Base-by-base conservation (phyloP, 2,329 filamentous ascomycete species). In the Lasiodiplodia gonubiensis region DNA sequence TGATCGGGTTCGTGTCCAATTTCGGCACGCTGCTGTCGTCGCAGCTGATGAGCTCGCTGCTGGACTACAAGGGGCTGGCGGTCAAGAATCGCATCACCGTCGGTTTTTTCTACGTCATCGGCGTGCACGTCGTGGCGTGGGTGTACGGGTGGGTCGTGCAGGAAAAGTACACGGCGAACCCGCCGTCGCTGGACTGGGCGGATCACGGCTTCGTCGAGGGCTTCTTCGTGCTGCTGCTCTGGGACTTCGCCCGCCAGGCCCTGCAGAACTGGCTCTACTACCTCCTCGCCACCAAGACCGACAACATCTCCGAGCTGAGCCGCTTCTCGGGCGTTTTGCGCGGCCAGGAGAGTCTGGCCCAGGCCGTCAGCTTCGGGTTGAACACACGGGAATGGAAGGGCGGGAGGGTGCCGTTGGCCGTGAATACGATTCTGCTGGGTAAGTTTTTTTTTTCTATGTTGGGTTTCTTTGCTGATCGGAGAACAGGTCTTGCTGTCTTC, bases 261-360 rank as follows among this genome's bases (percentile, higher is more conserved):
- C 72, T 86, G 23, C 85, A 87, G 72, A 87, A 86, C 65, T 86
- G 83, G 83, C 76, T 87, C 0, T 87, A 87, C 69, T 87, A 86
- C 70, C 75, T 87, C 21, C 75, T 87, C 1, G 83, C 84, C 0
- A 85, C 82, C 5, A 86, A 82, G 76, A 86, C 84, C 0, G 82
- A 86, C 64, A 86, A 86, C 60, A 86, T 86, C 67, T 84, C 84
- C 0, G 84, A 88, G 69, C 73, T 85, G 21, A 72, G 70, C 53
- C 77, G 81, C 0, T 78, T 81, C 18, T 78, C 80, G 7, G 81
- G 81, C 54, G 79, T 82, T 21, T 70, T 83, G 4, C 73, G 81
- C 10, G 81, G 81, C 0, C 80, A 83, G 53, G 81, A 83, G 68
- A 81, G 79, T 67, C 83, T 82, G 64, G 74, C 78, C 0, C 80